These are phyloP conservation scores for Suhomyces faveliae DNA, from an alignment of 805 yeast species.

Conservation along the genomic window DNA sequence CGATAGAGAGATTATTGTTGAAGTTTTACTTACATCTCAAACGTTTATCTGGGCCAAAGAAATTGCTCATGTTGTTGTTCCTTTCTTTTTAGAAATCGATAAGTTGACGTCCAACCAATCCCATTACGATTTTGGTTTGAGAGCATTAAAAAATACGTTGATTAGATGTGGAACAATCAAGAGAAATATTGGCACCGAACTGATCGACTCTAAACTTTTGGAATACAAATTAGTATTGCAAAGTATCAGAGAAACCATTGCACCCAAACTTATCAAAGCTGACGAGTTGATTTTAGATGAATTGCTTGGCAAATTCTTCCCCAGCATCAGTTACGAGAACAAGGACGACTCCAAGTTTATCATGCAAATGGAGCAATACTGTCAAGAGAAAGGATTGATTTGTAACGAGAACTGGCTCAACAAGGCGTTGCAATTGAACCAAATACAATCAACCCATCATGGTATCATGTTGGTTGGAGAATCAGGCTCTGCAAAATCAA, in stretches of 20 bases:
- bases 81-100: constrained; percentile 50
- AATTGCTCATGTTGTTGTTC: constrained; percentile 50
- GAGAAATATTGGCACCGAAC: constrained; percentile 15
- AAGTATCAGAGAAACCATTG: constrained; percentile 58
- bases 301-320: constrained; percentile 25
- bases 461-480: constrained; percentile 82
- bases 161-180: constrained; percentile 53
- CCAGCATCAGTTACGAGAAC: constrained; percentile 15
- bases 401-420: constrained; percentile 44
- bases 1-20: constrained; percentile 65
- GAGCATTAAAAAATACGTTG: constrained; percentile 73
- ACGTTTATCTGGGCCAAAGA: constrained; percentile 55
- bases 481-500: constrained; percentile 73
- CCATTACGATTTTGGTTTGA: constrained; percentile 89
- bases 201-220: constrained; percentile 1
- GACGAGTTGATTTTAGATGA: constrained; percentile 48
- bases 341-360: constrained; percentile 26
- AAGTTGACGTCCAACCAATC: constrained; percentile 47
- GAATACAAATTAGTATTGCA: constrained; percentile 41
- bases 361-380: constrained; percentile 21
- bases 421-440: constrained; percentile 60
- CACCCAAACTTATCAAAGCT: constrained; percentile 60
- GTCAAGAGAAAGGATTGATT: constrained; percentile 29
- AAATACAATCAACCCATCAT: constrained; percentile 61
- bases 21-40: constrained; percentile 68